phyloP scores from a whole-genome alignment of 306 rosid species.

The Casuarina equisetifolia region DNA sequence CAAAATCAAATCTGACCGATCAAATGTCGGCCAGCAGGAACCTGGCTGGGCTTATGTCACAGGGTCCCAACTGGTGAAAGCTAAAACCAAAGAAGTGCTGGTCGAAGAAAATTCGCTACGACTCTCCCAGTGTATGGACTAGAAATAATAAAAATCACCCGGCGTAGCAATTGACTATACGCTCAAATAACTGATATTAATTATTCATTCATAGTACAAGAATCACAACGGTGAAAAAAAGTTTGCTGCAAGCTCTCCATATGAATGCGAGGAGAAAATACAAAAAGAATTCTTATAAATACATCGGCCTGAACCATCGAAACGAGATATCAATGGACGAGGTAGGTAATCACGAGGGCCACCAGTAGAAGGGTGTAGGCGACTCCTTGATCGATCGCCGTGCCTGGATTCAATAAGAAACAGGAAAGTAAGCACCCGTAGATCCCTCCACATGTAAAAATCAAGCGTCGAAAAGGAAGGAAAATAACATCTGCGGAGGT shows the following conservation, averaged over 20 bases:
- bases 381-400: conserved; percentile 70
- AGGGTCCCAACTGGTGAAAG: too few species aligned
- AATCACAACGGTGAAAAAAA: neutral
- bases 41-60: too few species aligned
- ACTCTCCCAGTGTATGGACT: too few species aligned
- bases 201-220: neutral
- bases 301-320: neutral
- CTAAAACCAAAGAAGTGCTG: too few species aligned
- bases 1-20: too few species aligned
- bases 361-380: conserved; percentile 61
- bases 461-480: neutral
- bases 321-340: conserved; percentile 42
- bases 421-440: neutral
- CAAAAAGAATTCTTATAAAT: conserved; percentile 1
- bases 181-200: too few species aligned
- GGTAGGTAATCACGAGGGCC: conserved; percentile 67
- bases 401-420: conserved; percentile 31
- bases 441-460: neutral
- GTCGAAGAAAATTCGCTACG: too few species aligned
- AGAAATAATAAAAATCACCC: too few species aligned
- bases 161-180: too few species aligned
- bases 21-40: too few species aligned
- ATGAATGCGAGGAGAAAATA: conserved; percentile 21
- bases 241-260: conserved; percentile 16
- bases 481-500: neutral